Base-by-base conservation (phyloP, 225 moss, liverwort and hornwort species). In the Thuidium tamariscinum region DNA sequence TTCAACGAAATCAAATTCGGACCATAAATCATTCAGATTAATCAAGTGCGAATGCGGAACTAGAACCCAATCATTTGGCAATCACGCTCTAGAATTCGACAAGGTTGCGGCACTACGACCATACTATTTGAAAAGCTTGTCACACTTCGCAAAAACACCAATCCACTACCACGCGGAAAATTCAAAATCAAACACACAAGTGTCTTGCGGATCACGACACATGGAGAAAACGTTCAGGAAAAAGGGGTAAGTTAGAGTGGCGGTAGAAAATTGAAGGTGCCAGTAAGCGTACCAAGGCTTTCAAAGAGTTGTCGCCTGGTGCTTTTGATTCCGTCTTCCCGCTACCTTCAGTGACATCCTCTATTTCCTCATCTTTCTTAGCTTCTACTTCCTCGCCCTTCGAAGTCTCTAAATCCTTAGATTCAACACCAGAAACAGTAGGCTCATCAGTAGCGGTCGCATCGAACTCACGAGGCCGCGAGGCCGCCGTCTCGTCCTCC, bases 1-100 rank as follows among this genome's bases (percentile, higher is more conserved):
- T 89, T 89, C 90, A 85, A 92, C 60, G 67, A 85, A 84, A 88
- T 88, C 84, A 92, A 89, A 92, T 83, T 88, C 84, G 42, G 79
- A 69, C 84, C 81, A 80, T 36, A 77, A 77, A 70, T 63, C 88
- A 84, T 75, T 61, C 80, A 89, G 49, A 84, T 77, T 72, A 87
- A 80, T 86, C 70, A 78, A 82, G 57, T 60, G 83, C 71, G 72
- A 88, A 79, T 61, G 74, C 74, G 83, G 68, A 85, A 88, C 80
- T 60, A 61, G 46, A 82, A 87, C 82, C 87, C 84, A 77, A 72
- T 62, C 39, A 85, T 82, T 76, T 82, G 82, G 29, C 44, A 87
- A 79, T 70, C 82, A 87, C 19, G 63, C 57, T 78, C 71, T 82
- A 84, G 49, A 86, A 77, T 67, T 87, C 84, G 68, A 82, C 70